Conservation (phyloP, 1,284 basidiomycete species). For the Stereum hirsutum region DNA sequence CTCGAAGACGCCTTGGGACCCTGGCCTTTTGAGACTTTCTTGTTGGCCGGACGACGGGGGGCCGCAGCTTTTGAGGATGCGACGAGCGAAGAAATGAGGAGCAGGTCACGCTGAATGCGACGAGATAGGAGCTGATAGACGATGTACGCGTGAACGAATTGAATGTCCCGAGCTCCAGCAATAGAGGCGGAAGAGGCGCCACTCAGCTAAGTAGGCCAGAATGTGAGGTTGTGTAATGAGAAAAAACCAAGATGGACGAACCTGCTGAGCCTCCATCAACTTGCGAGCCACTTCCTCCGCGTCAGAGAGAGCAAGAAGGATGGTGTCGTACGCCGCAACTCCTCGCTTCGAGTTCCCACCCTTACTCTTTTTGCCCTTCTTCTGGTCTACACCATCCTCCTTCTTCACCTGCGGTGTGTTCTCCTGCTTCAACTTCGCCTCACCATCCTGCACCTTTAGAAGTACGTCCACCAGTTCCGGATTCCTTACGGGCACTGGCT, state of each 20-base stretch:
- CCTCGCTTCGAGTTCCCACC: slow-evolving; percentile 53
- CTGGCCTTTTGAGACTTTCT: slow-evolving; percentile 7
- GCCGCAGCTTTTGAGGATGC: slow-evolving; percentile 26
- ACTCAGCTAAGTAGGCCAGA: slow-evolving; percentile 25
- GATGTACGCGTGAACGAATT: slow-evolving; percentile 81
- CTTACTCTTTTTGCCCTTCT: slow-evolving; percentile 26
- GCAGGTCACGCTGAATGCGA: slow-evolving; percentile 81
- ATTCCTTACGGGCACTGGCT: slow-evolving; percentile 79
- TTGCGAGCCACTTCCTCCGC: slow-evolving; percentile 79
- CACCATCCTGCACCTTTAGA: slow-evolving; percentile 75
- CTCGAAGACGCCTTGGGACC: slow-evolving; percentile 19
- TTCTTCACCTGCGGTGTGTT: slow-evolving; percentile 17
- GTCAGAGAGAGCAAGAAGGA: slow-evolving; percentile 77
- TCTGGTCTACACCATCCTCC: slow-evolving; percentile 15
- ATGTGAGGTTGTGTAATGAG: not conserved
- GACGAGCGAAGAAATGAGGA: slow-evolving; percentile 66
- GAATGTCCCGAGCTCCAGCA: slow-evolving; percentile 56
- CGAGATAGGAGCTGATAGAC: slow-evolving; percentile 79
- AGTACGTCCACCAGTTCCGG: slow-evolving; percentile 89
- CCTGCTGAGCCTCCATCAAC: slow-evolving; percentile 74
- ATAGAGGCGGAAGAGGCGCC: slow-evolving; percentile 27
- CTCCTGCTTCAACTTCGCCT: slow-evolving; percentile 38
- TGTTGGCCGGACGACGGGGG: slow-evolving; percentile 9
- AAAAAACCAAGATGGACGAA: slow-evolving; percentile 19
- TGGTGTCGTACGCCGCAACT: slow-evolving; percentile 77